Evolutionary conservation across 371 early-diverging fungal species (phyloP).

Genomic region (Polyrhizophydium stewartii): DNA sequence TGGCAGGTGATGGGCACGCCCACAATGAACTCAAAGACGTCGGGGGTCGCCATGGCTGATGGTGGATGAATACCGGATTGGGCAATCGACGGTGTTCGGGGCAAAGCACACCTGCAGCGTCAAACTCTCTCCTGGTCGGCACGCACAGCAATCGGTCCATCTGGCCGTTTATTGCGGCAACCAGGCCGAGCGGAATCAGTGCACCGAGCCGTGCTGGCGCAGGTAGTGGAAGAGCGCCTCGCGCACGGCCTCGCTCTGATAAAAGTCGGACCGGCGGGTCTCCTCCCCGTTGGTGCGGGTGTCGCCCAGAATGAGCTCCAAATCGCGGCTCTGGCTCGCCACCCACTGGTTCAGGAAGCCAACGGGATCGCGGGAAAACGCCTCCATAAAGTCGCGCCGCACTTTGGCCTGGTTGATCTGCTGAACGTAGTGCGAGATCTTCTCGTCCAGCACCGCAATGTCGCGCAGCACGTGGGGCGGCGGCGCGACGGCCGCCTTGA

Average conservation of each 20-base stretch:
- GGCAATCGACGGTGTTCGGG: no score
- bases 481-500: slow-evolving; percentile 34
- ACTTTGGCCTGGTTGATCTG: slow-evolving; percentile 80
- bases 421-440: slow-evolving; percentile 60
- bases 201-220: slow-evolving; percentile 7
- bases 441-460: slow-evolving; percentile 46
- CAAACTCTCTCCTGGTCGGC: no score
- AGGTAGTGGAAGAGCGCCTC: slow-evolving; percentile 83
- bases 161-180: no score
- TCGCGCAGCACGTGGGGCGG: slow-evolving; percentile 24
- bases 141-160: no score
- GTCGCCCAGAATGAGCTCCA: slow-evolving; percentile 87
- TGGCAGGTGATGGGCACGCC: slow-evolving; percentile 85
- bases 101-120: no score
- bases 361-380: slow-evolving; percentile 82
- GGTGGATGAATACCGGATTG: no score
- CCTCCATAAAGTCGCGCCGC: slow-evolving; percentile 89
- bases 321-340: slow-evolving; percentile 84
- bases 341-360: slow-evolving; percentile 91
- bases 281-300: slow-evolving; percentile 79
- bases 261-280: slow-evolving; percentile 72
- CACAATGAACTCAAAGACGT: slow-evolving; percentile 53
- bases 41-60: slow-evolving; percentile 49
- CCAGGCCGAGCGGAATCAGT: no score
- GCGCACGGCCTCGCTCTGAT: slow-evolving; percentile 77